Evolutionary conservation across 2,329 filamentous ascomycete genomes (phyloP).

Genomic region (Pyrenochaeta sp.): DNA sequence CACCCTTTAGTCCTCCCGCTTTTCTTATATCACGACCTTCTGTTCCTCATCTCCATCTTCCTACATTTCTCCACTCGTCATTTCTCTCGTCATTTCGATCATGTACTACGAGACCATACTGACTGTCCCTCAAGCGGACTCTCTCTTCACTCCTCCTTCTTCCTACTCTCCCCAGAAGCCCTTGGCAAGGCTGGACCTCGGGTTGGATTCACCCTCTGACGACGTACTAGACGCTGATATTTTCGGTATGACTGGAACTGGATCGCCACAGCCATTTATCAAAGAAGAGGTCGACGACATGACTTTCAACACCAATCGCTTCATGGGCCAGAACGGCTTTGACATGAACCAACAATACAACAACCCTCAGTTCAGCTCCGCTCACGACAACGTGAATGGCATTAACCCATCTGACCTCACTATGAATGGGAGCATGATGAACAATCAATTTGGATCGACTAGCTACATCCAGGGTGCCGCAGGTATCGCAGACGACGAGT

Average conservation of each 20-base stretch:
- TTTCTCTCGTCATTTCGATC: constrained; percentile 28
- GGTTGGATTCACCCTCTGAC: constrained; percentile 51
- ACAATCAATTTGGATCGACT: constrained; percentile 67
- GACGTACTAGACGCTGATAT: constrained; percentile 54
- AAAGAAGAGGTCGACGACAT: constrained; percentile 74
- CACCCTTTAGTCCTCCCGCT: constrained; percentile 19
- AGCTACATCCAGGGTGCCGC: constrained; percentile 81
- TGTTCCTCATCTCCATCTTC: constrained; percentile 8
- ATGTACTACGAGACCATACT: constrained; percentile 50
- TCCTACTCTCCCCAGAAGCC: constrained; percentile 52
- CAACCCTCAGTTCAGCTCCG: constrained; percentile 58
- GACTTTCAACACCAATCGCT: constrained; percentile 61
- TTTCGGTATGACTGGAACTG: constrained; percentile 64
- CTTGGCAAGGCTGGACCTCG: constrained; percentile 48
- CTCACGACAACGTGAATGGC: constrained; percentile 49
- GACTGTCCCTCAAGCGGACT: constrained; percentile 53
- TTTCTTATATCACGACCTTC: constrained; percentile 36
- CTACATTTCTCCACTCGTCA: constrained; percentile 18
- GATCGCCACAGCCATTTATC: constrained; percentile 68
- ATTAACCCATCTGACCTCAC: constrained; percentile 87
- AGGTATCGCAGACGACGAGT: constrained; percentile 85
- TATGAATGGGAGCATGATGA: constrained; percentile 68
- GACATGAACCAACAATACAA: constrained; percentile 61
- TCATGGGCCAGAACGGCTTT: constrained; percentile 60
- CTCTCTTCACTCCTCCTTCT: constrained; percentile 52